phyloP scores from a whole-genome alignment of 805 yeast genomes.

The Nakazawaea wickerhamii region DNA sequence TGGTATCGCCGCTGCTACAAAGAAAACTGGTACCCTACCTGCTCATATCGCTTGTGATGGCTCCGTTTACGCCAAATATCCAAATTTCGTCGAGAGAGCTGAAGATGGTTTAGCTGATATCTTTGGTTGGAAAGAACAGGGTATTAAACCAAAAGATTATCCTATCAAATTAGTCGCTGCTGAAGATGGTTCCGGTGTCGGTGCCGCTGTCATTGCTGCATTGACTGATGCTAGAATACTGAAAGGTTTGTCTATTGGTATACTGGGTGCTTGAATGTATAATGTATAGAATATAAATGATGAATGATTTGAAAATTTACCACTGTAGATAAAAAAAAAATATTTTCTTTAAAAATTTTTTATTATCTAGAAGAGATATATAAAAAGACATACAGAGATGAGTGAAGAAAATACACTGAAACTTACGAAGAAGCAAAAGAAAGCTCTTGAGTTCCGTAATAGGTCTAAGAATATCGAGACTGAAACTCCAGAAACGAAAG shows the following conservation, averaged over 20 bases:
- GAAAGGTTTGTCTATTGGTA: slow-evolving; percentile 66
- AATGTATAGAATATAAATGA: too few species aligned
- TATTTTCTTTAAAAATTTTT: neutral
- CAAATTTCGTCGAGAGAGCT: slow-evolving; percentile 89
- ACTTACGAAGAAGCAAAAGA: slow-evolving; percentile 60
- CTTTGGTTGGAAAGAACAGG: slow-evolving; percentile 66
- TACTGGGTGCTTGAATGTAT: slow-evolving; percentile 11
- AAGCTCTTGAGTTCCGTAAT: slow-evolving; percentile 53
- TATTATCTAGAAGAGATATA: neutral
- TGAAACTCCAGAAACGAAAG: slow-evolving; percentile 26
- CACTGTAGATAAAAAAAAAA: too few species aligned
- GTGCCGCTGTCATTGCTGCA: slow-evolving; percentile 98
- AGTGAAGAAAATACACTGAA: slow-evolving; percentile 28
- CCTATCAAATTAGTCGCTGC: slow-evolving; percentile 88
- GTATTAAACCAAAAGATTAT: slow-evolving; percentile 41
- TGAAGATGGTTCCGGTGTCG: slow-evolving; percentile 98
- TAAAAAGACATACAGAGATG: neutral
- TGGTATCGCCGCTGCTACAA: slow-evolving; percentile 94
- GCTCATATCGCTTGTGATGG: slow-evolving; percentile 98
- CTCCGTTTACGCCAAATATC: slow-evolving; percentile 90
- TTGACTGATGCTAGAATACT: slow-evolving; percentile 76
- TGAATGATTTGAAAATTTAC: too few species aligned
- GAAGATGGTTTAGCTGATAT: slow-evolving; percentile 89
- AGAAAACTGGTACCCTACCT: slow-evolving; percentile 73
- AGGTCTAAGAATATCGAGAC: slow-evolving; percentile 32